Conservation (phyloP, 2,329 filamentous ascomycete species). For the Alternaria arborescens region DNA sequence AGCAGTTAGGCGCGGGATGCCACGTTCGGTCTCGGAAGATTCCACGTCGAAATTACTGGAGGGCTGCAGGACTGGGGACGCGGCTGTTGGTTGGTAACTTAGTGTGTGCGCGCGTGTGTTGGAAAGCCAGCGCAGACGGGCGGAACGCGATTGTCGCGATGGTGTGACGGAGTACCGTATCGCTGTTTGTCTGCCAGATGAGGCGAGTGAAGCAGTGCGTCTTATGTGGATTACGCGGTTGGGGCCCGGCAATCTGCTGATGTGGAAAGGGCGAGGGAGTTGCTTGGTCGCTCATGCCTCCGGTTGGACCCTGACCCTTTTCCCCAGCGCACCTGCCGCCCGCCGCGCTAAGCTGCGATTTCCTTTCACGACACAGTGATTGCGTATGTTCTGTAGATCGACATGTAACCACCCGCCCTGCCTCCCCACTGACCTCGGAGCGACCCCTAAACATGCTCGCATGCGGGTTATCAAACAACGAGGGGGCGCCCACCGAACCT, state of each 20-base stretch:
- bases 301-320: constrained; percentile 32
- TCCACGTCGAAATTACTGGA: constrained; percentile 21
- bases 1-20: constrained; percentile 10
- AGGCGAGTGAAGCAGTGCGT: not conserved
- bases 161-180: not conserved
- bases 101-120: not conserved
- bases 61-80: not conserved
- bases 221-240: not conserved
- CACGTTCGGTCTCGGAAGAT: constrained; percentile 13
- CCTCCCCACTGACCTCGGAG: constrained; percentile 5
- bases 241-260: constrained; percentile 4
- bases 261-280: constrained; percentile 3
- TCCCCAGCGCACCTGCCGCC: constrained; percentile 17
- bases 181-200: not conserved
- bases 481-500: constrained; percentile 8
- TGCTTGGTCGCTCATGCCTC: constrained; percentile 11
- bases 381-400: constrained; percentile 16
- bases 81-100: not conserved
- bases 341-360: constrained; percentile 8
- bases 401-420: constrained; percentile 12
- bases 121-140: not conserved
- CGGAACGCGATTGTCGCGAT: not conserved
- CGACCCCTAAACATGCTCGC: constrained; percentile 17
- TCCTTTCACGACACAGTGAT: constrained; percentile 11
- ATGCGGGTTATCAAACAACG: constrained; percentile 7